Evolutionary conservation across 2,329 filamentous ascomycete genomes (phyloP), one percentile per base, ranked within the genome.

Genomic region (Sclerotinia nivalis): DNA sequence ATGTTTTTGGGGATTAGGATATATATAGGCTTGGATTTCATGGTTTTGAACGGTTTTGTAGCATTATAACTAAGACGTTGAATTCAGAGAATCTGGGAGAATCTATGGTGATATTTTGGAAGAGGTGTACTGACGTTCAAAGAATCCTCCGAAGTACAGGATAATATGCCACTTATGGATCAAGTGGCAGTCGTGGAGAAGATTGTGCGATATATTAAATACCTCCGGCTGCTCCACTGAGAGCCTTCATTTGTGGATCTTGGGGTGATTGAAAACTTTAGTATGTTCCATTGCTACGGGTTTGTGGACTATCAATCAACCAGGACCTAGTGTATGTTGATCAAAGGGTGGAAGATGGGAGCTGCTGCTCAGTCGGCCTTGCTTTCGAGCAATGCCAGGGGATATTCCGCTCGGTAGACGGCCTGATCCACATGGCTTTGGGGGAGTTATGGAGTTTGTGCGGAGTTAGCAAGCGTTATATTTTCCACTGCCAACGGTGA

Each of bases 31-130:
- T 31, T 61, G 58, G 18, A 31, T 61, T 45, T 61, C 25, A 61
- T 47, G 58, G 9, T 47, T 45, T 22, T 20, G 58, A 8, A 61
- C 18, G 8, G 40, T 47, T 20, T 61, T 47, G 18, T 31, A 61
- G 5, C 12, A 40, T 47, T 43, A 47, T 37, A 25, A 47, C 18
- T 2, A 25, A 61, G 43, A 61, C 7, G 25, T 47, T 43, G 58
- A 61, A 61, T 47, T 22, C 37, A 25, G 56, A 43, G 56, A 59
- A 59, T 40, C 25, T 47, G 3, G 40, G 22, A 61, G 58, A 61
- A 61, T 61, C 40, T 25, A 61, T 61, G 20, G 12, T 47, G 25
- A 20, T 28, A 10, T 31, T 22, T 13, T 4, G 43, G 22, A 10
- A 13, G 9, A 22, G 25, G 40, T 45, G 25, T 6, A 13, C 25